These are phyloP conservation scores for Zygnema circumcarinatum DNA, from an alignment of 139 green algal species.

Conservation along the genomic window DNA sequence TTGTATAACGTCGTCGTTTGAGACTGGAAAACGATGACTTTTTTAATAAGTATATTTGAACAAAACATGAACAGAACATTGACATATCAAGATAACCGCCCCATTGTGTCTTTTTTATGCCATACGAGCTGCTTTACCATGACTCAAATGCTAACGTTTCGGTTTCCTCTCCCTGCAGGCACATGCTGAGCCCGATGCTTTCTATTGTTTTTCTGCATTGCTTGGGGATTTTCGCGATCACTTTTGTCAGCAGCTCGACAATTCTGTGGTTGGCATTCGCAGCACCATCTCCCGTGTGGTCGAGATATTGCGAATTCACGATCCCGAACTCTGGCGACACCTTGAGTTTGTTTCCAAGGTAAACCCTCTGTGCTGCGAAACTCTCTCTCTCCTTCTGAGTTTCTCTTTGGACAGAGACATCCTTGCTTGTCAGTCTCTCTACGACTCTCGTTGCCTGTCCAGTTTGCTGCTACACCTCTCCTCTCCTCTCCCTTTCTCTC, in stretches of 20 bases:
- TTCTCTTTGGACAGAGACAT: too few relatives aligned
- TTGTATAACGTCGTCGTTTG: constrained; percentile 1
- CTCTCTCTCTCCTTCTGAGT: too few relatives aligned
- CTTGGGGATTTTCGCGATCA: constrained; percentile 88
- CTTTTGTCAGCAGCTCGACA: constrained; percentile 94
- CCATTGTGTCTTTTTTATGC: constrained; percentile 14
- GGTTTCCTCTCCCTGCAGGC: constrained; percentile 25
- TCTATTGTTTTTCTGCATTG: constrained; percentile 91
- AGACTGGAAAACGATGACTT: neutral
- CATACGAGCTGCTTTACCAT: neutral
- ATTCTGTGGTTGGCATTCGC: constrained; percentile 83
- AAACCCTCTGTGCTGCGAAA: too few relatives aligned
- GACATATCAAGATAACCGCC: too few relatives aligned
- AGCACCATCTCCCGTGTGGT: constrained; percentile 79
- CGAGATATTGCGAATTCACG: constrained; percentile 67
- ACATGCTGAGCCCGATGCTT: constrained; percentile 89
- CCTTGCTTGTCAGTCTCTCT: too few relatives aligned
- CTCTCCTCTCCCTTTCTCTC: neutral
- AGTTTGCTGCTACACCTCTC: neutral
- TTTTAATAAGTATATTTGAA: constrained; percentile 10
- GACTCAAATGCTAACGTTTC: neutral
- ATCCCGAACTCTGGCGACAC: constrained; percentile 72
- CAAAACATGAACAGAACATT: too few relatives aligned
- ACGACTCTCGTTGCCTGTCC: too few relatives aligned
- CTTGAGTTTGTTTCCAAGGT: constrained; percentile 56